phyloP scores from a whole-genome alignment of 1,284 basidiomycete species.

The Microbotryum intermedium region DNA sequence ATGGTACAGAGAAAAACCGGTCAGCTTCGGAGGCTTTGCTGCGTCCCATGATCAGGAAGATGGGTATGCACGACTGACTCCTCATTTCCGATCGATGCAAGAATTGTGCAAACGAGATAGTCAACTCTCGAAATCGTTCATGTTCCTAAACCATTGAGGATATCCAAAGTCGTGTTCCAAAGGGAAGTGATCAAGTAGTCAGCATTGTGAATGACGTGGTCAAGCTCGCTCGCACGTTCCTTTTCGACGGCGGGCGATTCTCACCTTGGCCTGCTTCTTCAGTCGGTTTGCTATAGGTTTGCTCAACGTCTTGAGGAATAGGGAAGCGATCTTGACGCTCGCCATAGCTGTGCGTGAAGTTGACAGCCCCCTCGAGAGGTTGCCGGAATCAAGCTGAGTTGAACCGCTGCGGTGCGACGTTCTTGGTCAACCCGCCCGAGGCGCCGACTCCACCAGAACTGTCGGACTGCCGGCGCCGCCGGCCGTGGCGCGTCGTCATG shows the following conservation, averaged over 20 bases:
- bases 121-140: conserved; percentile 15
- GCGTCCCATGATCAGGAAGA: not conserved
- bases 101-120: conserved; percentile 16
- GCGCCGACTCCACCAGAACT: too few species aligned
- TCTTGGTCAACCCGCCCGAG: too few species aligned
- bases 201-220: too few species aligned
- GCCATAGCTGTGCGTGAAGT: not conserved
- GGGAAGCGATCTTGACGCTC: conserved; percentile 7
- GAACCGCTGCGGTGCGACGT: too few species aligned
- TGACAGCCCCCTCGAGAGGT: too few species aligned
- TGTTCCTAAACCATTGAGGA: conserved; percentile 8
- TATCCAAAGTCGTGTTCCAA: too few species aligned
- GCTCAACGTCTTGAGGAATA: conserved; percentile 28
- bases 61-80: not conserved
- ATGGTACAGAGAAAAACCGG: not conserved
- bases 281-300: conserved; percentile 33
- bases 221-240: too few species aligned
- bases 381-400: too few species aligned
- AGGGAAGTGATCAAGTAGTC: too few species aligned
- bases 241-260: too few species aligned
- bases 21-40: not conserved
- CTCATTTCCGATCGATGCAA: conserved; percentile 10
- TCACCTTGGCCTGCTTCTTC: conserved; percentile 27
- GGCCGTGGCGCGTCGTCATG: too few species aligned
- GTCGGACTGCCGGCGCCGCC: too few species aligned